Percentiles rank a stretch among this genome's conserved stretches.
phyloP scores from a whole-genome alignment of 208 protist species.

The Lotmaria passim region DNA sequence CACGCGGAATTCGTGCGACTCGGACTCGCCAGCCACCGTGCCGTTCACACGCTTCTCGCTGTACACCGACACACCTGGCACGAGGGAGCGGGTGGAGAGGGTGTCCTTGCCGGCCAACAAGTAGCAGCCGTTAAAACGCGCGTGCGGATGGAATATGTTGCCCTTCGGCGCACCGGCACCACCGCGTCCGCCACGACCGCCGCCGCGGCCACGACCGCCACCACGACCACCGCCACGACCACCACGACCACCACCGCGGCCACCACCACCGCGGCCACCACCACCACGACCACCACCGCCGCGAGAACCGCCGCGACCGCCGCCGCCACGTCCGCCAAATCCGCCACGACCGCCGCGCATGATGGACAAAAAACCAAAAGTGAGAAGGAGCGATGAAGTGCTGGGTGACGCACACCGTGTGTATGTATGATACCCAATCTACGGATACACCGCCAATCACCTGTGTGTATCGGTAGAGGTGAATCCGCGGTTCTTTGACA shows the following conservation, averaged over 20 bases:
- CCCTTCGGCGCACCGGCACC: slow-evolving; percentile 64
- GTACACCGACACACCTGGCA: slow-evolving; percentile 99
- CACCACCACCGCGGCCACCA: slow-evolving; percentile 45
- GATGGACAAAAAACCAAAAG: slow-evolving; percentile 11
- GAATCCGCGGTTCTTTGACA: background rate
- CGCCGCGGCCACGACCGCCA: slow-evolving; percentile 56
- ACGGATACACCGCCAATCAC: background rate
- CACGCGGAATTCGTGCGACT: slow-evolving; percentile 98
- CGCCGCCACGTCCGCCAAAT: slow-evolving; percentile 48
- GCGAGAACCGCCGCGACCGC: slow-evolving; percentile 44
- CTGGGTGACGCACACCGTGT: background rate
- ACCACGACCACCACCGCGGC: slow-evolving; percentile 53
- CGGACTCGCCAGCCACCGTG: slow-evolving; percentile 67
- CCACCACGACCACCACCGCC: slow-evolving; percentile 44
- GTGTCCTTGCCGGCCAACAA: slow-evolving; percentile 98
- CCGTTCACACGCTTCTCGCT: slow-evolving; percentile 99
- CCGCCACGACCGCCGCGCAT: slow-evolving; percentile 35
- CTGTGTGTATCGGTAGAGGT: background rate
- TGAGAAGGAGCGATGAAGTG: slow-evolving; percentile 6
- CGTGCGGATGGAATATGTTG: slow-evolving; percentile 97
- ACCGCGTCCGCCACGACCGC: slow-evolving; percentile 59
- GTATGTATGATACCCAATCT: no score
- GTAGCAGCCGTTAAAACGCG: slow-evolving; percentile 97
- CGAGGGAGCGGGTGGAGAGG: slow-evolving; percentile 97
- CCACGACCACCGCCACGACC: slow-evolving; percentile 62